These are phyloP conservation scores for Nephelium lappaceum DNA, from an alignment of 345 rosid species.

Conservation along the genomic window DNA sequence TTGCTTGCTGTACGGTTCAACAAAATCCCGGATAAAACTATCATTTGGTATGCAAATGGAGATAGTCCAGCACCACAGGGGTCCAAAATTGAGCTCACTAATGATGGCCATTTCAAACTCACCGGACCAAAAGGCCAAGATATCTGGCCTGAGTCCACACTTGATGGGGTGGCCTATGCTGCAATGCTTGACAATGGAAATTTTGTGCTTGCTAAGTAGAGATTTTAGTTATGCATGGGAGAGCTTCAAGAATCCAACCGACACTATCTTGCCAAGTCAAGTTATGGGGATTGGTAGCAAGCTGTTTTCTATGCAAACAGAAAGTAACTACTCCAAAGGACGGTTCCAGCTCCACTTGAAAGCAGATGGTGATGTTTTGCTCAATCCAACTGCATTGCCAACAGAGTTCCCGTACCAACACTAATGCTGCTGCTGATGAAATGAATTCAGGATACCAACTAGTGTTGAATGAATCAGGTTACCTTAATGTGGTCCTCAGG, in stretches of 20 bases:
- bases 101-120: neutral
- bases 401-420: neutral
- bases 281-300: neutral
- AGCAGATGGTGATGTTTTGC: slow-evolving; percentile 20
- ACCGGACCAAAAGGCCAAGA: slow-evolving; percentile 7
- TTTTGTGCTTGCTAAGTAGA: slow-evolving; percentile 11
- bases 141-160: neutral
- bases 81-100: slow-evolving; percentile 12
- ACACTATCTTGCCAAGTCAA: slow-evolving; percentile 26
- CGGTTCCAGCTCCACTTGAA: slow-evolving; percentile 20
- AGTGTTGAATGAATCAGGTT: slow-evolving; percentile 20
- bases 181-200: slow-evolving; percentile 21
- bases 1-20: slow-evolving; percentile 24
- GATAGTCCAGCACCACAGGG: slow-evolving; percentile 17
- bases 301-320: slow-evolving; percentile 14
- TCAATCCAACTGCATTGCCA: slow-evolving; percentile 13
- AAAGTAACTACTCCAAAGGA: slow-evolving; percentile 18
- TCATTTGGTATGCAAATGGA: slow-evolving; percentile 27
- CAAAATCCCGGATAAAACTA: slow-evolving; percentile 22
- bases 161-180: neutral
- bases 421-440: neutral
- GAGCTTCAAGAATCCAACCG: slow-evolving; percentile 22
- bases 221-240: slow-evolving; percentile 19
- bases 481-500: neutral
- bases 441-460: neutral